Base-by-base conservation (phyloP, 23 red algal genomes). In the Gracilaria vermiculophylla region DNA sequence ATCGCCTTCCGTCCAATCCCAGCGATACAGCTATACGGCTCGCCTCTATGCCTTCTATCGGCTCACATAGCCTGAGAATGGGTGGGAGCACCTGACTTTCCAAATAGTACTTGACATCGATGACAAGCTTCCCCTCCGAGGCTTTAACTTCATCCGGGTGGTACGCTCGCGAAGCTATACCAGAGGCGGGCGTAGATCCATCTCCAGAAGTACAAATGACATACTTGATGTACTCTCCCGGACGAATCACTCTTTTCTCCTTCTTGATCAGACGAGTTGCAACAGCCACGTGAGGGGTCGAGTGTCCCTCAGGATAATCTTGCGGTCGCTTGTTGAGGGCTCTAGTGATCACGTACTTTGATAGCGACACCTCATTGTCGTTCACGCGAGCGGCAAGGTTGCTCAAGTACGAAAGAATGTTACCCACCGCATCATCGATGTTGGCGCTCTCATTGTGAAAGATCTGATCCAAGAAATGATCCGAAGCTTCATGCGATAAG, bases 201-300 rank as follows among this genome's bases (percentile, higher is more conserved):
- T 53, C 67, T 4, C 51, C 52, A 0, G 61, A 36, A 36, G 69
- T 71, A 23, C 92, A 95, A 24, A 98, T 83, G 17, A 99, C 89
- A 61, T 99, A 99, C 32, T 87, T 94, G 39, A 99, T 94, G 77
- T 81, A 96, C 27, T 94, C 91, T 39, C 97, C 97, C 0, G 92
- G 61, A 25, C 56, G 53, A 16, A 95, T 77, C 3, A 53, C n/a
- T 43, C 79, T 66, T 40, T 92, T 88, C 55, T 56, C 27, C 33
- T 62, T 72, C 49, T 85, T 84, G 20, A 69, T 76, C 29, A 89
- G 49, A 35, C 97, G 90, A 87, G 86, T 52, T 14, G 97, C 97
- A n/a, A 99, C 97, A 27, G 94, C 81, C 19, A 99, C 97, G 76
- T 99, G 97, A 20, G 97, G 97, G 32, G 88, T 80, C 40, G 49